phyloP scores from a whole-genome alignment of 179 eudicot genomes.

The Gypsophila paniculata region DNA sequence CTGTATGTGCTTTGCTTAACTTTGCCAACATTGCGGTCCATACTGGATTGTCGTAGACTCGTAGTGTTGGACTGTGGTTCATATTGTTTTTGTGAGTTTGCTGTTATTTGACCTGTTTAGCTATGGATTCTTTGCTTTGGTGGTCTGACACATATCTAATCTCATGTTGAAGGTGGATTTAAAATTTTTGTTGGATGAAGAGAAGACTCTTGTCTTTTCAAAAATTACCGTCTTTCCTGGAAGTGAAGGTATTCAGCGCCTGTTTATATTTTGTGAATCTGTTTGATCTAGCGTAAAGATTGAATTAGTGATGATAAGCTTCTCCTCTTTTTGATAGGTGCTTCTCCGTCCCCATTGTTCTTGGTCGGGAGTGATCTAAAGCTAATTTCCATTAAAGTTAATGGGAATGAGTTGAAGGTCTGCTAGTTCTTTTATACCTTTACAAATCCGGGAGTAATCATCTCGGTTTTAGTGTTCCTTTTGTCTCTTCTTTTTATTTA shows the following conservation, averaged over 20 bases:
- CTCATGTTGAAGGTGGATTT: slow-evolving; percentile 62
- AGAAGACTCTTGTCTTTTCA: slow-evolving; percentile 74
- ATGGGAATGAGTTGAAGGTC: slow-evolving; percentile 67
- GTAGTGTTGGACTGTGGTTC: neutral
- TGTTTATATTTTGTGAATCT: neutral
- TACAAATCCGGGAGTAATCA: slow-evolving; percentile 1
- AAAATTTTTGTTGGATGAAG: slow-evolving; percentile 80
- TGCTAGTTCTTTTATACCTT: slow-evolving; percentile 1
- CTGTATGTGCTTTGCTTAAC: slow-evolving; percentile 36
- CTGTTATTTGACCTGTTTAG: too few relatives aligned
- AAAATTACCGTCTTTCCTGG: slow-evolving; percentile 62
- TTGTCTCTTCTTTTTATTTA: neutral
- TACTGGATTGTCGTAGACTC: neutral
- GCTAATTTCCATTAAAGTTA: slow-evolving; percentile 60
- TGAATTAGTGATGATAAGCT: neutral
- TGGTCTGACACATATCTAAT: slow-evolving; percentile 4
- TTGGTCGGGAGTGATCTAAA: slow-evolving; percentile 78
- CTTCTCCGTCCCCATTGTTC: slow-evolving; percentile 55
- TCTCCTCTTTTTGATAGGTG: slow-evolving; percentile 8
- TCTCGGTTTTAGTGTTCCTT: neutral
- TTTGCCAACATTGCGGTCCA: neutral
- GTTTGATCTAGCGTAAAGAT: neutral
- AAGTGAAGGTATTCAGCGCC: slow-evolving; percentile 47
- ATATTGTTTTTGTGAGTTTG: neutral
- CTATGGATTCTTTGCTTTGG: slow-evolving; percentile 46